Percentiles rank a stretch among this genome's conserved stretches.
These are phyloP conservation scores for Metrosideros polymorpha DNA, from an alignment of 441 rosid genomes.

Conservation along the genomic window DNA sequence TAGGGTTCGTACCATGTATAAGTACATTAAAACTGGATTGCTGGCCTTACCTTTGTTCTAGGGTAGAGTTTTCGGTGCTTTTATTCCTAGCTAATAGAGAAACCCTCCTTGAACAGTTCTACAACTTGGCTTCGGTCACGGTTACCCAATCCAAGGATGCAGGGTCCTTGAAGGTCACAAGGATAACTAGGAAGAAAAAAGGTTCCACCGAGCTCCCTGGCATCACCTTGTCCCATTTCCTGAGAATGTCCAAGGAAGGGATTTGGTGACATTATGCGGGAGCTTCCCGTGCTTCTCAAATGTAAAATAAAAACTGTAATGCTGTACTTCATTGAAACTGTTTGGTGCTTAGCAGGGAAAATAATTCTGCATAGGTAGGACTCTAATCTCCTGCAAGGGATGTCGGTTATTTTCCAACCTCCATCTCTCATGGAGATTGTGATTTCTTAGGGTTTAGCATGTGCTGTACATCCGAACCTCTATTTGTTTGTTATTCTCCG, in stretches of 20 bases:
- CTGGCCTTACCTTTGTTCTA: background rate
- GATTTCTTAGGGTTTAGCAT: background rate
- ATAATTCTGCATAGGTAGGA: background rate
- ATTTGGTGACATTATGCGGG: conserved; percentile 35
- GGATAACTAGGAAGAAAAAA: conserved; percentile 41
- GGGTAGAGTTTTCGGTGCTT: background rate
- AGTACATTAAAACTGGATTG: background rate
- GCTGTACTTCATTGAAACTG: background rate
- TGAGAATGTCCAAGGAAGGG: conserved; percentile 84
- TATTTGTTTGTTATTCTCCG: background rate
- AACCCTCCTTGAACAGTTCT: conserved; percentile 43
- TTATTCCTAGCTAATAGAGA: background rate
- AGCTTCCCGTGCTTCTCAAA: background rate
- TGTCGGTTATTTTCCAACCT: background rate
- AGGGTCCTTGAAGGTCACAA: conserved; percentile 42
- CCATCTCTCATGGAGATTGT: background rate
- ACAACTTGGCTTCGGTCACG: conserved; percentile 67
- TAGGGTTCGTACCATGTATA: background rate
- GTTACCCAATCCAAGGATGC: conserved; percentile 30
- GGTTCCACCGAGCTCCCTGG: conserved; percentile 38
- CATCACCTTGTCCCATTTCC: conserved; percentile 52
- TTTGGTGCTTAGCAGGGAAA: background rate
- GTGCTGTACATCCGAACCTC: background rate
- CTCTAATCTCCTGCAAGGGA: background rate
- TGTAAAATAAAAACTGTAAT: background rate